Conservation (phyloP, 768 basidiomycete species). For the Lentinula sp. region DNA sequence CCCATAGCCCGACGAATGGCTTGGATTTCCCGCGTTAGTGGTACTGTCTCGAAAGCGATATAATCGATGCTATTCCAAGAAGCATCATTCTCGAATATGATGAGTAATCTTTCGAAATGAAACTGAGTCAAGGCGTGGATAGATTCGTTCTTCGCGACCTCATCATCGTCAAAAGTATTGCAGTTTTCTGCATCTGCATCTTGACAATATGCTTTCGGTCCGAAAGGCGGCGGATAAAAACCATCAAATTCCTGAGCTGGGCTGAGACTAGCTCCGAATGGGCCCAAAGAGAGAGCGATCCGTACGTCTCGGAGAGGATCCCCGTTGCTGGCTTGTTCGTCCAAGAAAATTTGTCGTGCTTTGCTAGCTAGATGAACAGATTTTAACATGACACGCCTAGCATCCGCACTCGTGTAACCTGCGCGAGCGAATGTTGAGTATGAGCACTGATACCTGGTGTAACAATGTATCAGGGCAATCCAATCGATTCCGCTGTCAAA, state of each 20-base stretch:
- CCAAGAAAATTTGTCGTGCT: slow-evolving; percentile 32
- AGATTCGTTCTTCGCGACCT: slow-evolving; percentile 29
- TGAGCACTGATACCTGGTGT: slow-evolving; percentile 60
- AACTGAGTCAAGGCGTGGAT: slow-evolving; percentile 51
- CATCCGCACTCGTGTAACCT: slow-evolving; percentile 39
- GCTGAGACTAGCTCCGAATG: slow-evolving; percentile 61
- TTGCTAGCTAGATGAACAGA: slow-evolving; percentile 45
- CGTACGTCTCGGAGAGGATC: slow-evolving; percentile 20
- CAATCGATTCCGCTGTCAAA: not conserved
- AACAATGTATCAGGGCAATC: not conserved
- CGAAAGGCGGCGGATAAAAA: slow-evolving; percentile 70
- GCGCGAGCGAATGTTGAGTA: slow-evolving; percentile 44
- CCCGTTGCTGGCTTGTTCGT: slow-evolving; percentile 13
- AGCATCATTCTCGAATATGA: slow-evolving; percentile 41
- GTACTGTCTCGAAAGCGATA: slow-evolving; percentile 76
- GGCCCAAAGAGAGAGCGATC: slow-evolving; percentile 68
- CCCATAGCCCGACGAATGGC: slow-evolving; percentile 61
- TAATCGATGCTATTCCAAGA: slow-evolving; percentile 54
- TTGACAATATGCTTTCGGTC: slow-evolving; percentile 40
- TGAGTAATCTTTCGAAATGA: slow-evolving; percentile 54
- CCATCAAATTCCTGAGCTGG: slow-evolving; percentile 73
- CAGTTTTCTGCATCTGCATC: slow-evolving; percentile 22
- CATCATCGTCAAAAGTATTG: slow-evolving; percentile 34
- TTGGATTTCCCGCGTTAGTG: slow-evolving; percentile 55
- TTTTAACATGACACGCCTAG: slow-evolving; percentile 42